Conservation (phyloP, 2,329 filamentous ascomycete species). For the Hypoxylon sp. region DNA sequence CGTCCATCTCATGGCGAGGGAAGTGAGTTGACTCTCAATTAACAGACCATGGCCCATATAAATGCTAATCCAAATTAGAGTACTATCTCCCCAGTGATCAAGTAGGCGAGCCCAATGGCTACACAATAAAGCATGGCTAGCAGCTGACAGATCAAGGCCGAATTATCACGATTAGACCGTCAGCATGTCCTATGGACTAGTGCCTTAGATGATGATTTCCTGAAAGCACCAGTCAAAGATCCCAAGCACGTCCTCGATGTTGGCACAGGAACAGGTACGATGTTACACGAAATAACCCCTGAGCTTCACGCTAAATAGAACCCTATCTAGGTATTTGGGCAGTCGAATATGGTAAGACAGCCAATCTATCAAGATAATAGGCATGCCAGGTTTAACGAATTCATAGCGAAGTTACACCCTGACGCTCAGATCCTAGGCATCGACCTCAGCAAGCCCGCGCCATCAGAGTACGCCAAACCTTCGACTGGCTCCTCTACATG, state of each 20-base stretch:
- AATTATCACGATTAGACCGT: constrained; percentile 23
- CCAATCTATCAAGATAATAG: neutral
- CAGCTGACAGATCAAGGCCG: constrained; percentile 19
- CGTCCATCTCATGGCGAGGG: constrained; percentile 9
- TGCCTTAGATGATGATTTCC: constrained; percentile 22
- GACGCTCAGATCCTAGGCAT: constrained; percentile 23
- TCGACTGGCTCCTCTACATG: neutral
- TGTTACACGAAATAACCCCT: neutral
- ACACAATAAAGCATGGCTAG: neutral
- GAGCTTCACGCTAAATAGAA: neutral
- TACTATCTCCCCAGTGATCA: constrained; percentile 35
- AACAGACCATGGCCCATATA: neutral
- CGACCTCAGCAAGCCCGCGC: constrained; percentile 31
- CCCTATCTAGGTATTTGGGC: constrained; percentile 18
- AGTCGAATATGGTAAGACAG: constrained; percentile 22
- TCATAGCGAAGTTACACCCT: constrained; percentile 21
- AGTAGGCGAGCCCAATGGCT: constrained; percentile 2
- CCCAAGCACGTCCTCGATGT: constrained; percentile 33
- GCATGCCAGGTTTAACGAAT: neutral
- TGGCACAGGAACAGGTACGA: constrained; percentile 27
- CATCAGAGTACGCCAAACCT: constrained; percentile 9
- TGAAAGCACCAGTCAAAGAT: constrained; percentile 23
- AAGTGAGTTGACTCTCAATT: constrained; percentile 15
- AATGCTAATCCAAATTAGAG: constrained; percentile 6
- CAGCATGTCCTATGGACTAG: constrained; percentile 33